Evolutionary conservation across 2,329 filamentous ascomycete species (phyloP).

Genomic region (Colletotrichum orchidophilum): DNA sequence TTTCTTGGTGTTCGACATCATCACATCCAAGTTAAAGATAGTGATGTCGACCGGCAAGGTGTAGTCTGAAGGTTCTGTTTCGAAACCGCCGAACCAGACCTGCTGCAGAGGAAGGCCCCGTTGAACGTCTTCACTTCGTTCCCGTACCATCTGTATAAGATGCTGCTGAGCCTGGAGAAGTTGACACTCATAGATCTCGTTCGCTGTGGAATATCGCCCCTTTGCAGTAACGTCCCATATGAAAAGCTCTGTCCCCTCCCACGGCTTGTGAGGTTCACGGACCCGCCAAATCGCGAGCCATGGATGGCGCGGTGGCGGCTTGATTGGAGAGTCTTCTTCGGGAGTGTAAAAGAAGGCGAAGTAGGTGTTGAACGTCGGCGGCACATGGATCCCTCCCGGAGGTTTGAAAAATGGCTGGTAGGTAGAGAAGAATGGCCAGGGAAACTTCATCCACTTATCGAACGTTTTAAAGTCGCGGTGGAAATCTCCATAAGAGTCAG

Average conservation of each 20-base stretch:
- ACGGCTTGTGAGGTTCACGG: slow-evolving; percentile 47
- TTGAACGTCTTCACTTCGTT: slow-evolving; percentile 43
- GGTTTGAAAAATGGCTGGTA: background rate
- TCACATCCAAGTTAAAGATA: slow-evolving; percentile 45
- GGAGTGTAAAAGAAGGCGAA: slow-evolving; percentile 60
- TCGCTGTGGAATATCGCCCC: slow-evolving; percentile 36
- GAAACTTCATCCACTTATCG: slow-evolving; percentile 46
- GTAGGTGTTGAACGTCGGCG: slow-evolving; percentile 45
- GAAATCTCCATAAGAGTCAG: slow-evolving; percentile 44
- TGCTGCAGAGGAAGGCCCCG: slow-evolving; percentile 44
- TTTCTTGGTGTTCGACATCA: slow-evolving; percentile 44
- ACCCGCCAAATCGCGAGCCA: slow-evolving; percentile 63
- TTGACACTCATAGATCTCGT: slow-evolving; percentile 41
- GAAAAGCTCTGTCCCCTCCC: slow-evolving; percentile 55
- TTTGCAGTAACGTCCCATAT: slow-evolving; percentile 60
- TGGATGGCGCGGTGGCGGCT: slow-evolving; percentile 49
- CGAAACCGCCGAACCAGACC: slow-evolving; percentile 57
- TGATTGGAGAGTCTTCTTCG: slow-evolving; percentile 25
- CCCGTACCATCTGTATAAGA: slow-evolving; percentile 50
- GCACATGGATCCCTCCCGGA: background rate
- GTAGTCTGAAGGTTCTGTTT: slow-evolving; percentile 35
- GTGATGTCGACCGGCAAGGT: slow-evolving; percentile 54
- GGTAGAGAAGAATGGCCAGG: slow-evolving; percentile 37
- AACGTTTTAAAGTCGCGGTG: slow-evolving; percentile 42
- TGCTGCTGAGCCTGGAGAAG: slow-evolving; percentile 57